Evolutionary conservation across 2,329 filamentous ascomycete species (phyloP), one percentile per base, ranked within the genome.

Genomic region (Fusarium pilosicola): DNA sequence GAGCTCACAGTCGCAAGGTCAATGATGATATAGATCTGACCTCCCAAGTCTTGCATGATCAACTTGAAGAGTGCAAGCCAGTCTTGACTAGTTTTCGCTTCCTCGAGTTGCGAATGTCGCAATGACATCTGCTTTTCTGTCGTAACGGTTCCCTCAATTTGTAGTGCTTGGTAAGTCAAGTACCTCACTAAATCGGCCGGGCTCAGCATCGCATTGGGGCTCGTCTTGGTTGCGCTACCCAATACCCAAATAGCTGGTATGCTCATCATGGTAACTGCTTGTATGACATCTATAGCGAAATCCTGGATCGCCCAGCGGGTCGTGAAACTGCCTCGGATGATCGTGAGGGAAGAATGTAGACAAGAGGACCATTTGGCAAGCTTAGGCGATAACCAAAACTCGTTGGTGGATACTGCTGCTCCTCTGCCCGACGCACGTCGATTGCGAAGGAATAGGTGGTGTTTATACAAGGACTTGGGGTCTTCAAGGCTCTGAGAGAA

Each of bases 361-460:
- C 34, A 24, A 0, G 39, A 62, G 11, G 70, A 59, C 59, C 24
- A 62, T 24, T 10, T 51, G 0, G 36, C 26, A 1, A 73, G 60
- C 1, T 24, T 72, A 0, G 68, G 60, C 0, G 70, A 73, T 5
- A 36, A 9, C 70, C 70, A 73, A 17, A 73, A 73, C 34, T 65
- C 48, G 11, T 71, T 73, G 1, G 70, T 73, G 0, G 68, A 8
- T 1, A 14, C 2, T 0, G 24, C 1, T 3, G 5, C 7, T 7
- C 58, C 68, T 6, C 36, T 57, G 0, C 64, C 64, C 0, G 55
- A 58, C 0, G 38, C 59, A 0, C 68, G 9, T 1, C 68, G 56
- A 0, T 71, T 62, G 0, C 56, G 26, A 7, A 71, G 30, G 3
- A 65, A 58, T 1, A 65, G 4, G 2, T 65, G 12, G 4, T 55